A percentile compares a stretch with the other conserved stretches of the same genome.
phyloP scores from a whole-genome alignment of 2,329 filamentous ascomycete genomes.

The Nigrospora oryzae region DNA sequence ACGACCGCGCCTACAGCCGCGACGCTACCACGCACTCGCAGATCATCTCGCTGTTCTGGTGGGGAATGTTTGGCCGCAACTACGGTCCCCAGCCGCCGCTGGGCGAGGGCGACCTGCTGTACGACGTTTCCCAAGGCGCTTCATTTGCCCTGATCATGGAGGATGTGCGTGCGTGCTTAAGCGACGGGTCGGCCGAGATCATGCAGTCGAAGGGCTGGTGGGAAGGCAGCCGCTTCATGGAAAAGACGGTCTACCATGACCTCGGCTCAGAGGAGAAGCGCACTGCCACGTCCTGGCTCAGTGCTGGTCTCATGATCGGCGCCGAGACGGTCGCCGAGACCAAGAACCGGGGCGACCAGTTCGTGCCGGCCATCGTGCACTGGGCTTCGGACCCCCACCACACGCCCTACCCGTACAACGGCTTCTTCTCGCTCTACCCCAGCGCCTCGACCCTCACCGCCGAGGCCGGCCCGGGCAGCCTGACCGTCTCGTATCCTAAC shows the following conservation, averaged over 20 bases:
- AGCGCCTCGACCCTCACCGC: slow-evolving; percentile 32
- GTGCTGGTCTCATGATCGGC: slow-evolving; percentile 32
- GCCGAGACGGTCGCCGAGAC: slow-evolving; percentile 26
- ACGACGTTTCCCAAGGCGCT: slow-evolving; percentile 29
- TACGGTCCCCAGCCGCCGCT: slow-evolving; percentile 26
- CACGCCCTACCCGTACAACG: slow-evolving; percentile 27
- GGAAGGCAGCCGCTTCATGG: slow-evolving; percentile 24
- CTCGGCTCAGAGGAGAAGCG: slow-evolving; percentile 20
- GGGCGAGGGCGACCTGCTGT: slow-evolving; percentile 29
- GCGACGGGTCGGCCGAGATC: slow-evolving; percentile 14
- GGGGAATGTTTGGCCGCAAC: slow-evolving; percentile 31
- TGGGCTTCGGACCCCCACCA: slow-evolving; percentile 32
- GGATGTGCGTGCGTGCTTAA: slow-evolving; percentile 18
- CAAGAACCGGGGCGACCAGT: slow-evolving; percentile 27
- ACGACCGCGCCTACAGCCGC: slow-evolving; percentile 28
- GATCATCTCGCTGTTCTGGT: slow-evolving; percentile 31
- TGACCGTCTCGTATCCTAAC: slow-evolving; percentile 29
- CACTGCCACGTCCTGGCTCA: slow-evolving; percentile 30
- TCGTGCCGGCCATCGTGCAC: slow-evolving; percentile 35
- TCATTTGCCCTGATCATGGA: slow-evolving; percentile 28
- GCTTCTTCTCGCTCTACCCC: slow-evolving; percentile 31
- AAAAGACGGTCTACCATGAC: slow-evolving; percentile 24
- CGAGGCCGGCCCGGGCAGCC: slow-evolving; percentile 21
- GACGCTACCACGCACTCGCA: slow-evolving; percentile 29
- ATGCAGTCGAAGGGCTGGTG: slow-evolving; percentile 22